A percentile compares a stretch with the other conserved stretches of the same genome.
Evolutionary conservation across 495 filamentous ascomycete genomes (phyloP).

Genomic region (Talaromyces liani): DNA sequence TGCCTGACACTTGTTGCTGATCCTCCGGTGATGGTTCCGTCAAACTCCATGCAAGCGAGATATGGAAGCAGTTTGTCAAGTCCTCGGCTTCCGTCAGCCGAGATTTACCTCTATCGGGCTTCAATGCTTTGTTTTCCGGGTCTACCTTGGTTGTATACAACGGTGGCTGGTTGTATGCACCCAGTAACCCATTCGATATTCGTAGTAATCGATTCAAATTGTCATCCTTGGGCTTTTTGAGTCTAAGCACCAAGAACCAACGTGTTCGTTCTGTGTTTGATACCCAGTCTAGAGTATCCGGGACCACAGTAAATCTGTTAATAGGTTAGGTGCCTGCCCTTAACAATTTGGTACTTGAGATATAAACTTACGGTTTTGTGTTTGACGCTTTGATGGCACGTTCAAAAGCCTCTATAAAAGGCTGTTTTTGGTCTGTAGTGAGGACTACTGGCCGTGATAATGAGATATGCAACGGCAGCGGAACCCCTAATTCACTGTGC

Average conservation of each 20-base stretch:
- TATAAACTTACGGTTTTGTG: slow-evolving; percentile 36
- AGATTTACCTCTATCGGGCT: not conserved
- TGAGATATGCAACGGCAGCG: slow-evolving; percentile 84
- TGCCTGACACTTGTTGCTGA: slow-evolving; percentile 23
- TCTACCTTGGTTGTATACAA: slow-evolving; percentile 44
- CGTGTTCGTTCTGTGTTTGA: slow-evolving; percentile 66
- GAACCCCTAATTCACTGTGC: slow-evolving; percentile 64
- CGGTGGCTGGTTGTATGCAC: slow-evolving; percentile 57
- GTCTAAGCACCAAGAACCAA: slow-evolving; percentile 78
- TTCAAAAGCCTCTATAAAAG: slow-evolving; percentile 44
- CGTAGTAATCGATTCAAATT: slow-evolving; percentile 56
- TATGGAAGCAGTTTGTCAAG: slow-evolving; percentile 57
- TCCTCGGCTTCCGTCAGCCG: slow-evolving; percentile 17
- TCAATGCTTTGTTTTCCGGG: slow-evolving; percentile 5
- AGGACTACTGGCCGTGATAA: slow-evolving; percentile 71
- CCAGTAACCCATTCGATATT: slow-evolving; percentile 55
- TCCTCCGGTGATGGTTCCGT: slow-evolving; percentile 19
- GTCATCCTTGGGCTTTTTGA: slow-evolving; percentile 39
- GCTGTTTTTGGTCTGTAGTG: slow-evolving; percentile 53
- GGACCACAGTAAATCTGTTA: slow-evolving; percentile 43
- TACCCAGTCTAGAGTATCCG: slow-evolving; percentile 54
- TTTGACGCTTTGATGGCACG: slow-evolving; percentile 29
- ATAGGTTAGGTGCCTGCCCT: not conserved
- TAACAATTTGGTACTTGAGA: not conserved
- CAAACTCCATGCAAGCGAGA: slow-evolving; percentile 75